These are phyloP conservation scores for Pseudonitzschia multistriata DNA, from an alignment of 108 stramenopile species.

Conservation along the genomic window DNA sequence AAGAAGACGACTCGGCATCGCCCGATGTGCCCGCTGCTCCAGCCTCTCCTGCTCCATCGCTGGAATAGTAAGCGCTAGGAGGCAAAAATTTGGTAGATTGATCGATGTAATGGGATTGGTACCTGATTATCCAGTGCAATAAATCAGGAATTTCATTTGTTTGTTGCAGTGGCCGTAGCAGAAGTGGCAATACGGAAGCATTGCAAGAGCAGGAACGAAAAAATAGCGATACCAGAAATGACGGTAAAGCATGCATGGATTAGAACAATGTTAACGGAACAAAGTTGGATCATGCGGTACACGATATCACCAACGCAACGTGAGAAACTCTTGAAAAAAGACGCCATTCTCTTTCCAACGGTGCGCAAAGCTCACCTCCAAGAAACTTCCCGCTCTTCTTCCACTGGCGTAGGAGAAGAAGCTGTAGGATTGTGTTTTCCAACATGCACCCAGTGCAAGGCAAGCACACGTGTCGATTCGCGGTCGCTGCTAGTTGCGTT, in stretches of 20 bases:
- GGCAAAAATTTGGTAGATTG: constrained; percentile 38
- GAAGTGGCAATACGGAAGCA: too few relatives aligned
- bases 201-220: too few relatives aligned
- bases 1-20: constrained; percentile 12
- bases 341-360: too few relatives aligned
- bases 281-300: too few relatives aligned
- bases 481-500: neutral
- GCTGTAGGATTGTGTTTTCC: constrained; percentile 35
- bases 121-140: neutral
- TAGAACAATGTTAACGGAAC: neutral
- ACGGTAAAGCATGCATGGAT: too few relatives aligned
- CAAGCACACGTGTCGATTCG: constrained; percentile 5
- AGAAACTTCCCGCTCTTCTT: constrained; percentile 38
- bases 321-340: too few relatives aligned
- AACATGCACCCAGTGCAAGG: constrained; percentile 41
- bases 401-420: constrained; percentile 18
- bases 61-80: constrained; percentile 28
- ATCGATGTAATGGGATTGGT: constrained; percentile 45
- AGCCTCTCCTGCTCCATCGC: constrained; percentile 4
- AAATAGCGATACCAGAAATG: too few relatives aligned
- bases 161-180: neutral
- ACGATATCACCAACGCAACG: too few relatives aligned
- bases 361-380: constrained; percentile 43
- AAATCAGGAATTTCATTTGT: neutral
- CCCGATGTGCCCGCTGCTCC: neutral